Percentiles rank a stretch among this genome's conserved stretches.
phyloP scores from a whole-genome alignment of 495 filamentous ascomycete species.

The Xylaria longipes region DNA sequence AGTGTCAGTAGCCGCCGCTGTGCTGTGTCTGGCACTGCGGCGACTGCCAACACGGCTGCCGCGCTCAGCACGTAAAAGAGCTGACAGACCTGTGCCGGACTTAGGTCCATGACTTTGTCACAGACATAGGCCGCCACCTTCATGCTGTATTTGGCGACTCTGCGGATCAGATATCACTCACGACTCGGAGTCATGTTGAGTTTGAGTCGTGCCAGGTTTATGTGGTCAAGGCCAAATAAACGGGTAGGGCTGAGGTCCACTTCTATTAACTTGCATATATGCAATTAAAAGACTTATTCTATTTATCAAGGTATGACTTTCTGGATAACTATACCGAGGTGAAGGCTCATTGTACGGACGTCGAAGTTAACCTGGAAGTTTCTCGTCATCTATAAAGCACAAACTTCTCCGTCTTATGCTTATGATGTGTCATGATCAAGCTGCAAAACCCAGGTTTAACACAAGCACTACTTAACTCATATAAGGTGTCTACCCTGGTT shows the following conservation, averaged over 20 bases:
- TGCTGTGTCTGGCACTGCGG: conserved; percentile 46
- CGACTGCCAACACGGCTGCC: conserved; percentile 44
- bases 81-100: conserved; percentile 52
- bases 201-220: neutral
- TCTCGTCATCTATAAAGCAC: neutral
- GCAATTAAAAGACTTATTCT: neutral
- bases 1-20: conserved; percentile 48
- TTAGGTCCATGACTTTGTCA: conserved; percentile 25
- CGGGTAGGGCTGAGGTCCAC: no score
- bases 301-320: no score
- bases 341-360: no score
- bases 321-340: no score
- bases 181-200: neutral
- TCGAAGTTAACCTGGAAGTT: neutral
- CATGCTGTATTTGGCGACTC: neutral
- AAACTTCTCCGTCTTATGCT: neutral
- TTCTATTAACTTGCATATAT: neutral
- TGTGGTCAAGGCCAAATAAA: neutral
- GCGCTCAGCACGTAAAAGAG: conserved; percentile 53
- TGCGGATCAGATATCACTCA: neutral
- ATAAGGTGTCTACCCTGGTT: no score
- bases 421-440: neutral
- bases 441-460: neutral
- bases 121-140: conserved; percentile 23
- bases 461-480: neutral